phyloP scores from a whole-genome alignment of 805 yeast genomes.

The Spathaspora arborariae region DNA sequence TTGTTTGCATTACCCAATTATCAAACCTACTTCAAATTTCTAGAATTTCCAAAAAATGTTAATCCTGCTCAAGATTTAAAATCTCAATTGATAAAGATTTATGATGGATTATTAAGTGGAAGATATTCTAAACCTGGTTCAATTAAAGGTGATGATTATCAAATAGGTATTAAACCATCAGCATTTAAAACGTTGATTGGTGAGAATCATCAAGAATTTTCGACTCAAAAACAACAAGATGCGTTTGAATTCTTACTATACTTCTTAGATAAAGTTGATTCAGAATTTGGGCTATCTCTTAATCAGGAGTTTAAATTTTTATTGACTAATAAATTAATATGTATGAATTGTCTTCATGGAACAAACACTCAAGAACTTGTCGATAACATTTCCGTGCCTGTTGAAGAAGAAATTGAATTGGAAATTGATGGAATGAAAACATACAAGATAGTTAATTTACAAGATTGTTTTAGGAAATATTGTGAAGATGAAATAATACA shows the following conservation, averaged over 20 bases:
- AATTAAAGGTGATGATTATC: constrained; percentile 48
- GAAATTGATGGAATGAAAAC: constrained; percentile 42
- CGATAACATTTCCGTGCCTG: constrained; percentile 63
- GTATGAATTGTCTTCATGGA: constrained; percentile 57
- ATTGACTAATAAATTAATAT: constrained; percentile 58
- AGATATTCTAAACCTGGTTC: constrained; percentile 60
- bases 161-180: constrained; percentile 72
- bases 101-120: constrained; percentile 76
- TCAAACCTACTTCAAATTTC: constrained; percentile 35
- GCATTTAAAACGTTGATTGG: constrained; percentile 78
- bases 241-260: constrained; percentile 84
- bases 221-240: constrained; percentile 89
- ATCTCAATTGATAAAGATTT: constrained; percentile 75
- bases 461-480: constrained; percentile 44
- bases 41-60: constrained; percentile 23
- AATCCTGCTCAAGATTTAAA: constrained; percentile 63
- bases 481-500: constrained; percentile 54
- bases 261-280: constrained; percentile 60
- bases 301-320: constrained; percentile 61
- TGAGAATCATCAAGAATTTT: constrained; percentile 73
- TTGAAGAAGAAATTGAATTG: constrained; percentile 39
- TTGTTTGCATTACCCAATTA: constrained; percentile 47
- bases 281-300: constrained; percentile 40
- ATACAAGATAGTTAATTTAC: constrained; percentile 49
- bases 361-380: constrained; percentile 51